Evolutionary conservation across 352 stramenopile species (phyloP), one percentile per base, ranked within the genome.

Genomic region (Globisporangium barbulae): DNA sequence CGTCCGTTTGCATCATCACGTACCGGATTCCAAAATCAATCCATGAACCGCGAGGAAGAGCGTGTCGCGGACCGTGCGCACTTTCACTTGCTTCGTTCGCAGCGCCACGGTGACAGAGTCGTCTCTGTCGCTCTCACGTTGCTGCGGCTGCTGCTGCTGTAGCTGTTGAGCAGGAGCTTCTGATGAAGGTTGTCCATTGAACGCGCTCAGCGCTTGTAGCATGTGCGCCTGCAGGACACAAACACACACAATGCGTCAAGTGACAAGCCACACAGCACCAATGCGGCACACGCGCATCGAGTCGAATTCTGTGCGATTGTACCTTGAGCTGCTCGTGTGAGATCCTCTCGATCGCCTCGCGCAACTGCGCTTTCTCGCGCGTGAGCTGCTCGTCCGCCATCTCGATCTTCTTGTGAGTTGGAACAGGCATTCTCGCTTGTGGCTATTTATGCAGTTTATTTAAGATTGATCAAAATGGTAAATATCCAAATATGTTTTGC

Each of bases 1-100:
- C 2, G 31, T 55, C 28, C 25, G 30, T 42, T 33, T 25, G 2
- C 15, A 42, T 10, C 19, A 44, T 6, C 12, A 67, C 67, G 10
- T 66, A 96, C 87, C 85, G 52, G 72, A 69, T 68, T 95, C 87
- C 52, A 87, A 68, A 25, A 90, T 68, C 66, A 96, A 71, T 8
- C 67, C 81, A 53, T 96, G 87, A 19, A 91, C 73, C 1, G 77
- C 79, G 25, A 89, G 60, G 54, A 93, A 91, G 0, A 96, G 68
- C 45, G 81, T 83, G 54, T 96, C 83, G 30, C 79, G 75, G 5
- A 78, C 61, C 25, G 64, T 57, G 39, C 82, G 74, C 21, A 91
- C 83, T 2, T 52, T 69, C 37, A 89, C 69, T 0, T 69, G 50
- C 35, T 86, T 88, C 31, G 59, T 61, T 19, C 72, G 71, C 63